Conservation (phyloP, 2,329 filamentous ascomycete genomes). For the Tetracladium maxilliforme region DNA sequence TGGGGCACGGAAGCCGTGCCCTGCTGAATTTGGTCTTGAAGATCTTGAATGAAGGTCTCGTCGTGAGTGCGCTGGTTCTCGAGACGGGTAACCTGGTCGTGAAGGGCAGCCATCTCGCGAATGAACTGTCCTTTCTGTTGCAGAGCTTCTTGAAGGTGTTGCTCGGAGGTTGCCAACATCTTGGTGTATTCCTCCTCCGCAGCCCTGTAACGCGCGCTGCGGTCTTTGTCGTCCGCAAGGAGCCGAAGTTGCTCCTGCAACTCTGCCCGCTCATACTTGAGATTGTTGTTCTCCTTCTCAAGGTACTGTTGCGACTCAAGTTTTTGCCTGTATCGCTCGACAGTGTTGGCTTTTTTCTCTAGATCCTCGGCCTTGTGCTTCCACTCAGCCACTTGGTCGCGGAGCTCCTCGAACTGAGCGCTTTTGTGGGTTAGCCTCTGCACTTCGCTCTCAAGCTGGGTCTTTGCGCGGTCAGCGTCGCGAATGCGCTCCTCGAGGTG, state of each 20-base stretch:
- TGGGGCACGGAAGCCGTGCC: conserved; percentile 1
- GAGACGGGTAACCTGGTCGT: conserved; percentile 12
- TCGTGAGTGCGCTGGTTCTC: conserved; percentile 25
- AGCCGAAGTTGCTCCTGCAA: conserved; percentile 29
- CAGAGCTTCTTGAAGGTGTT: conserved; percentile 11
- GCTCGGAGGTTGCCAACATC: conserved; percentile 16
- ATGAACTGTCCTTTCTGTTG: conserved; percentile 7
- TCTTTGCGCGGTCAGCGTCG: conserved; percentile 25
- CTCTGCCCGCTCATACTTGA: conserved; percentile 39
- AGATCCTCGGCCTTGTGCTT: conserved; percentile 42
- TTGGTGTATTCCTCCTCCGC: conserved; percentile 20
- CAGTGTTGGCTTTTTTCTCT: conserved; percentile 46
- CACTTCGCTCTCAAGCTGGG: conserved; percentile 31
- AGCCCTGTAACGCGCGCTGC: conserved; percentile 14
- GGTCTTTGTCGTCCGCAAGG: conserved; percentile 11
- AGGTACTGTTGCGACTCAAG: conserved; percentile 39
- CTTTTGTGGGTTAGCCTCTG: conserved; percentile 26
- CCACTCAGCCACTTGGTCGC: conserved; percentile 45
- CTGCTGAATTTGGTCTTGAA: conserved; percentile 34
- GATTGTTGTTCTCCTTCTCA: conserved; percentile 37
- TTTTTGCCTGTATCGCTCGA: conserved; percentile 48
- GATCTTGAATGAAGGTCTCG: conserved; percentile 29
- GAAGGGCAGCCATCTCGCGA: conserved; percentile 19
- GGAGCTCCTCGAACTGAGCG: conserved; percentile 32
- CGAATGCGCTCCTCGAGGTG: conserved; percentile 53